Evolutionary conservation across 495 filamentous ascomycete genomes (phyloP), one percentile per base, ranked within the genome.

Genomic region (Diplogelasinospora grovesii): DNA sequence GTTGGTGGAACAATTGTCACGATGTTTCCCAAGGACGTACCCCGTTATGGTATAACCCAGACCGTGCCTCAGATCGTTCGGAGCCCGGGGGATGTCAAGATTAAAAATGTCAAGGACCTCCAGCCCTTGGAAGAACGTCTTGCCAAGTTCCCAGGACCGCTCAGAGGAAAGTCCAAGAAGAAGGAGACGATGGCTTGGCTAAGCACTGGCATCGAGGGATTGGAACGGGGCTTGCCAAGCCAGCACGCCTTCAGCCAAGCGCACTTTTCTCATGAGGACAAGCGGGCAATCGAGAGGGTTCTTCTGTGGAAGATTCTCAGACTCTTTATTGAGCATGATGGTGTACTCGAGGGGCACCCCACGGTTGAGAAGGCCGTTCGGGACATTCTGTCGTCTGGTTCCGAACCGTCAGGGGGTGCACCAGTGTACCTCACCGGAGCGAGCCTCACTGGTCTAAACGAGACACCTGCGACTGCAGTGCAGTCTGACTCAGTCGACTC

Each of bases 101-200:
- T 88, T 7, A 72, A 74, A 42, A 79, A 74, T 47, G 64, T 83
- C 39, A 89, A 78, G 56, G 75, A 87, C 28, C 69, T 82, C 37
- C 57, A 84, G 24, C 80, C 83, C 6, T 53, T 88, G 8, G 64
- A 75, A 26, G 86, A 90, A 31, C 71, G 74, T 6, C 67, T 92
- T 37, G 74, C 78, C 10, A 84, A 78, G 46, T 95, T 97, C 54
- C 93, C 93, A 1, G 93, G 93, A 0, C 90, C 93, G 13, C 66
- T 96, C 8, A 88, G 80, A 65, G 69, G 77, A 22, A 96, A 97
- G 55, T 78, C 79, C 1, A 96, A 90, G 71, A 99, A 97, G 68
- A 97, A 97, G 64, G 93, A 99, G 40, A 74, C 85, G 3, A 39
- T 89, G 25, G 60, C 81, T 4, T 99, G 93, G 92, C 68, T 99